phyloP scores from a whole-genome alignment of 306 rosid species.

The Gastrolobium villosum region DNA sequence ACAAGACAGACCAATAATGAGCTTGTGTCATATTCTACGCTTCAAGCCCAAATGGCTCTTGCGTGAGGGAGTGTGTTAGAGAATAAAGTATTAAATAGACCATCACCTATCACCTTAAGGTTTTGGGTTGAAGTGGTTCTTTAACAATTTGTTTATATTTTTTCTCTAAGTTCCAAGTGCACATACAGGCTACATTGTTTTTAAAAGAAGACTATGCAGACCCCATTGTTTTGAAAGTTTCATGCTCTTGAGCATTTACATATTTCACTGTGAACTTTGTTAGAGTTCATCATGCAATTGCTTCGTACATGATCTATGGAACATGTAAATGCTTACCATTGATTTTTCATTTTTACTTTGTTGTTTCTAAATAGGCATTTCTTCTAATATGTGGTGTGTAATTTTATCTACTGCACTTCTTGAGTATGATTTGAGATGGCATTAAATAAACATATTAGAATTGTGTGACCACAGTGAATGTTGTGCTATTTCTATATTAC shows the following conservation, averaged over 20 bases:
- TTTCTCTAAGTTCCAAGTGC: neutral
- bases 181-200: neutral
- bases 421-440: neutral
- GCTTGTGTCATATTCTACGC: too few species aligned
- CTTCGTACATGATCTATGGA: conserved; percentile 5
- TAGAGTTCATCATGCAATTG: conserved; percentile 21
- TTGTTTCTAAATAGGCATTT: conserved; percentile 71
- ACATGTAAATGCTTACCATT: conserved; percentile 31
- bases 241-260: conserved; percentile 9
- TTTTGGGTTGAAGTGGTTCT: too few species aligned
- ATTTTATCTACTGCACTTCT: conserved; percentile 7
- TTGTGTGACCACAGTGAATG: neutral
- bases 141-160: conserved; percentile 8
- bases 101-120: too few species aligned
- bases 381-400: neutral
- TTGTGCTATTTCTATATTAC: neutral
- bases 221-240: conserved; percentile 36
- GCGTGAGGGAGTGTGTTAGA: too few species aligned
- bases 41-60: too few species aligned
- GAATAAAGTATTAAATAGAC: too few species aligned
- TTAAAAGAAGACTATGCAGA: conserved; percentile 1
- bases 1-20: too few species aligned
- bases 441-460: neutral
- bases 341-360: conserved; percentile 40
- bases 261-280: conserved; percentile 18